Base-by-base conservation (phyloP, 2,329 filamentous ascomycete genomes). In the Paracoccidioides brasiliensis region DNA sequence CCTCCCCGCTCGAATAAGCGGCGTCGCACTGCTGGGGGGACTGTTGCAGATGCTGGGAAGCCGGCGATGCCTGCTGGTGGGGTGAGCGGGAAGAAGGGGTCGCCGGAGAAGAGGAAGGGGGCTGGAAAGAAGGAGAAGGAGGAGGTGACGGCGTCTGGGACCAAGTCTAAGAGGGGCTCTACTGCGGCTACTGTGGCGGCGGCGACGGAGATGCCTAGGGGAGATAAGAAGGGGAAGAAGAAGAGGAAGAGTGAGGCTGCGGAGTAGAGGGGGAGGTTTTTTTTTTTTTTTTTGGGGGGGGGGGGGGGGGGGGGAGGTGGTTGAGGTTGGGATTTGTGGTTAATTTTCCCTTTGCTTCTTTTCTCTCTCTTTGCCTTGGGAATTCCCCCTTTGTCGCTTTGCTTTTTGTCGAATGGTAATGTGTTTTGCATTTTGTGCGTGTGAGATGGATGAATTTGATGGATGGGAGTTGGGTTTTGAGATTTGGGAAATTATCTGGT, bases 211-310 rank as follows among this genome's bases (percentile, higher is more conserved):
- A 69, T 70, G 52, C 57, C 65, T 12, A 64, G 66, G 45, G 62
- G 59, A 4, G 61, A 62, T 2, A 69, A 71, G 15, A 72, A 70
- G 63, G 68, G 69, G 60, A 77, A 76, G 69, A 77, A 76, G 69
- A 77, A 76, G 72, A 69, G 71, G 60, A 75, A 75, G 71, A 75
- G 72, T 61, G 72, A 74, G 58, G 67, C 60, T 40, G 62, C 46
- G 40, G 35, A 58, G 37, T 32, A 22, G 22, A 1, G 22, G 22
- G 22, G 22, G 22, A 22, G 22, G 22, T 22, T 22, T 22, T 22
- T n/a, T n/a, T n/a, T n/a, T n/a, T n/a, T n/a, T n/a, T n/a, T n/a
- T n/a, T n/a, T n/a, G n/a, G n/a, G n/a, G n/a, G n/a, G n/a, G n/a
- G n/a, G n/a, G n/a, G n/a, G n/a, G n/a, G n/a, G n/a, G n/a, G n/a